Base-by-base conservation (phyloP, 495 filamentous ascomycete genomes). In the Acidiella bohemica region DNA sequence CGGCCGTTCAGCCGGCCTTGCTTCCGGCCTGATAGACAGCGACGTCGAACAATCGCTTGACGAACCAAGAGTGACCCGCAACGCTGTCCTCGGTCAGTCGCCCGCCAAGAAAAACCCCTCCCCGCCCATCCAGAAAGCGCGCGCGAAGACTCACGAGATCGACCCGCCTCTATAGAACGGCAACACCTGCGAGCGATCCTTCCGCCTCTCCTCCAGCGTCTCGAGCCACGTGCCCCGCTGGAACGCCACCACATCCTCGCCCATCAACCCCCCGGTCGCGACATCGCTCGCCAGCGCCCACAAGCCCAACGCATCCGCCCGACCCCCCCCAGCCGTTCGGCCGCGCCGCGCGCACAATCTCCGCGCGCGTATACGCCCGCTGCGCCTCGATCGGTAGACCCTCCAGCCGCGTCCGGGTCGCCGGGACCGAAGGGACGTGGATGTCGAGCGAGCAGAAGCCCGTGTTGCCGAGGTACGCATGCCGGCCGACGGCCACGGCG, bases 241-340 rank as follows among this genome's bases (percentile, higher is more conserved):
- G 24, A 50, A 50, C 10, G 23, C 18, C 37, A 41, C 36, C 12
- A 50, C 42, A 37, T 50, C 47, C 19, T 21, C 26, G 2, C 47
- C 47, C 25, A 21, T 42, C 41, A 50, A 23, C 23, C 14, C 1
- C 12, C 47, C 47, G 7, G 30, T 50, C 24, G 13, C 16, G 4
- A 39, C 36, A 45, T 46, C 47, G 10, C 34, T 36, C 11, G 47
- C 42, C n/a, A 50, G 17, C n/a, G 41, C 42, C 47, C 47, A 50
- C 18, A 50, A 18, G 23, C 47, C 47, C 16, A 50, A 12, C 12
- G 41, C 47, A 34, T 50, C 47, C 24, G 38, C 4, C 31, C n/a
- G 16, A 1, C 47, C 42, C 5, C 9, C 47, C 46, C 23, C 31
- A 39, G 19, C 47, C 47, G 24, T 44, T 44, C 32, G 19, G 4